Evolutionary conservation across 805 yeast species (phyloP), one percentile per base, ranked within the genome.

Genomic region (Saturnispora galanensis): DNA sequence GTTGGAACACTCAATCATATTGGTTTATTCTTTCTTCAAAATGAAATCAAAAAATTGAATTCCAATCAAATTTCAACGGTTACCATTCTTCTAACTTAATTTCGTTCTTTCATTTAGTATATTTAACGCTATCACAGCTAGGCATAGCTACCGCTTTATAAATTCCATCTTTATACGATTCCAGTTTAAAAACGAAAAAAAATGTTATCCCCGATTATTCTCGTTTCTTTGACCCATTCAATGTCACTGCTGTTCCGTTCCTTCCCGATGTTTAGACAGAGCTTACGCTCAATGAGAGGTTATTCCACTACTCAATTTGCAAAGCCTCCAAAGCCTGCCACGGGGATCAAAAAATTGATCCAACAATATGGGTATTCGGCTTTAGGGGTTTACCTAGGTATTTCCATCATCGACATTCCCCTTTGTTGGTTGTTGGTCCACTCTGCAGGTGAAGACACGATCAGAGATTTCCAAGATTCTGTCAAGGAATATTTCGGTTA

Each of bases 311-410:
- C 41, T 33, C 38, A 38, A 38, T 44, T 43, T 33, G 52, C 51
- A 10, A 15, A 36, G n/a, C 48, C 52, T 12, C 44, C 48, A 33
- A 39, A 63, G 56, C 49, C 68, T 42, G 64, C 70, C 15, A 60
- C 65, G 1, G 79, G 79, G 11, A 61, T 76, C 31, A 85, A 77
- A 60, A 80, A 75, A 10, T 68, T 93, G 50, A 73, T 84, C 56
- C 81, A 84, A 57, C 82, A 84, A 57, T 93, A 93, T 61, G 98
- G 98, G 0, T 87, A 83, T 67, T 77, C 94, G 13, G 97, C 96
- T 0, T 65, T 90, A 11, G 95, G 87, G 11, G 86, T 90, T 0
- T 93, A 93, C 57, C 54, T 87, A 16, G 81, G 74, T 2, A 59
- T 93, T n/a, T 72, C 85, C 2, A 68, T 71, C 17, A 62, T 93